These are phyloP conservation scores for Erodium maritimum DNA, from an alignment of 345 rosid genomes.

Conservation along the genomic window DNA sequence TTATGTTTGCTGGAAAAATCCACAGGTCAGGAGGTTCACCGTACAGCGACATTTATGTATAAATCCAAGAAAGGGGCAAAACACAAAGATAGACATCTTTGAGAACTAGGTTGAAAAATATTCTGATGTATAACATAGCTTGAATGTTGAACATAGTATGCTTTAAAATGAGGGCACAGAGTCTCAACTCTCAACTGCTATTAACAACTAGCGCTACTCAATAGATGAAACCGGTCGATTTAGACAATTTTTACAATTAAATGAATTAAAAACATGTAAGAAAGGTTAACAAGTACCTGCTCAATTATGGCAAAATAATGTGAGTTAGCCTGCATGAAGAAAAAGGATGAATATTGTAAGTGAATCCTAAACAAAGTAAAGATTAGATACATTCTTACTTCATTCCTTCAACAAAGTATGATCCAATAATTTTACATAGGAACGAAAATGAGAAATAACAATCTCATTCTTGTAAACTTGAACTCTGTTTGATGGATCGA, in stretches of 20 bases:
- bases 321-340: conserved; percentile 80
- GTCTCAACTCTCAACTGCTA: no score
- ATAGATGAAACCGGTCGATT: neutral
- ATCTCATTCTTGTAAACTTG: no score
- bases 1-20: neutral
- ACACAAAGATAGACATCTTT: no score
- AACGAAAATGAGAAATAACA: no score
- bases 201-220: neutral
- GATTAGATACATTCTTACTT: neutral
- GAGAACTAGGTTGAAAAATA: no score
- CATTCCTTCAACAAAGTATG: neutral
- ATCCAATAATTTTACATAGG: no score
- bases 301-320: conserved; percentile 93
- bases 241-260: neutral
- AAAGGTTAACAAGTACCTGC: conserved; percentile 37
- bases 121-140: no score
- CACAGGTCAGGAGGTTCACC: neutral
- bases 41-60: neutral
- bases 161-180: no score
- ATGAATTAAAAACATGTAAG: neutral
- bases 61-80: neutral
- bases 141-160: no score
- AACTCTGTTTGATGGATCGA: no score
- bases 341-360: conserved; percentile 10
- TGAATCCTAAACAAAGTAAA: conserved; percentile 2